These are phyloP conservation scores for Microbotryum lychnidis-dioicae DNA, from an alignment of 1,284 basidiomycete species.

Conservation along the genomic window DNA sequence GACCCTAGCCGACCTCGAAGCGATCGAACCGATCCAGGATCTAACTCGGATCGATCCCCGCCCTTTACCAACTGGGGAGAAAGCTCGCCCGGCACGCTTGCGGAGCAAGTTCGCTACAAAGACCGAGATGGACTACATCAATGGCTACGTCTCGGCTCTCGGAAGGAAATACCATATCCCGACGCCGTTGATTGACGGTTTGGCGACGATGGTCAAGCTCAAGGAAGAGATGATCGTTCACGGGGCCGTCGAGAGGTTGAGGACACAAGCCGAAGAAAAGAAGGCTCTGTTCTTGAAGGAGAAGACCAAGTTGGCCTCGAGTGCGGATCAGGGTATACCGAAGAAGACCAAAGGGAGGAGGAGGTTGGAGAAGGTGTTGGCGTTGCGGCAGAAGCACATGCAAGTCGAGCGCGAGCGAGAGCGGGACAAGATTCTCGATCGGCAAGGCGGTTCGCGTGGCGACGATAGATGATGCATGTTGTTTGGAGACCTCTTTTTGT, in stretches of 20 bases:
- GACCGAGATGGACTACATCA: conserved; percentile 77
- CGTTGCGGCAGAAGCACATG: no score
- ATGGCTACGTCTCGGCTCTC: conserved; percentile 68
- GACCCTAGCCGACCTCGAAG: conserved; percentile 37
- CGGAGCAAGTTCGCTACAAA: conserved; percentile 52
- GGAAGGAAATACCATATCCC: conserved; percentile 55
- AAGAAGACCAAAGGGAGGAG: no score
- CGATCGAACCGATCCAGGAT: conserved; percentile 33
- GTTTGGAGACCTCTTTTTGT: no score
- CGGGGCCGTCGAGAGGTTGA: conserved; percentile 25
- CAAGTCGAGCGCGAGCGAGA: no score
- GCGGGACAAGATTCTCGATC: no score
- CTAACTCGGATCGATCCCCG: neutral
- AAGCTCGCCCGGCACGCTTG: conserved; percentile 33
- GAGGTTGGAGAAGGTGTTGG: no score
- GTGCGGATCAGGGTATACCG: no score
- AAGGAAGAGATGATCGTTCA: conserved; percentile 37
- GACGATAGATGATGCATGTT: no score
- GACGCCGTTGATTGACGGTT: conserved; percentile 55
- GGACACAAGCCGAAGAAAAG: neutral
- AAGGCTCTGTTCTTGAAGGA: neutral
- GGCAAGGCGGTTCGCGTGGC: no score
- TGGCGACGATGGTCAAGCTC: conserved; percentile 57
- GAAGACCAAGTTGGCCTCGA: no score
- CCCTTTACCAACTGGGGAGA: conserved; percentile 31